Evolutionary conservation across 1,284 basidiomycete species (phyloP), one percentile per base, ranked within the genome.

Genomic region (Fomitopsis schrenkii): DNA sequence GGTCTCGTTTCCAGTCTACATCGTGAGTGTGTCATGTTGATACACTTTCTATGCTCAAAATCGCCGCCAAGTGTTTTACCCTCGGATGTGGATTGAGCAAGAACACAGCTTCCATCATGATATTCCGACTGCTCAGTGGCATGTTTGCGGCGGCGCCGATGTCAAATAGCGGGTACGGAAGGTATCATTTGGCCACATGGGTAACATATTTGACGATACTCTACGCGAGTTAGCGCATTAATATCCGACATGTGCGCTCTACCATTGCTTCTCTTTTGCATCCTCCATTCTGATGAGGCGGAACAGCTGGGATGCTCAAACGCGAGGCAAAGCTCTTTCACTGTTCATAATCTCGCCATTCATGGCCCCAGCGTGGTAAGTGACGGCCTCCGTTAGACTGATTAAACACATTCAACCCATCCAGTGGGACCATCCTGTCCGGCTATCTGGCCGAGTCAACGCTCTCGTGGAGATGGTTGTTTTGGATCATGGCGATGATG

Each of bases 381-480:
- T 38, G 30, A 33, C 30, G 30, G 8, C 8, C 5, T 33, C 8
- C 30, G 4, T 33, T 33, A 0, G n/a, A 33, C 30, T 5, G 30
- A 3, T 5, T 33, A 33, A 33, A 33, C 30, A 33, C 30, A 33
- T 33, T 5, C 8, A 33, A 5, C 8, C 8, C 30, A 7, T 76
- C 77, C 2, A 63, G 85, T 30, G 89, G 87, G 0, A 90, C 90
- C 0, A 83, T 86, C 48, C 81, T 89, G 7, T 81, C 82, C 45
- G 87, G 90, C 9, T 79, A 78, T 65, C 74, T 84, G 38, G 71
- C 74, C 12, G 75, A 80, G 26, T 68, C 70, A 19, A 76, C 79
- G 48, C 74, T 80, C 0, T 80, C 80, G 7, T 93, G 86, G 85
- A 77, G 86, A 57, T 92, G 88, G 88, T 67, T 88, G n/a, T 93